Percentiles rank a stretch among this genome's conserved stretches.
Evolutionary conservation across 192 early-diverging fungal genomes (phyloP).

Genomic region (Gryganskiella cystojenkinii): DNA sequence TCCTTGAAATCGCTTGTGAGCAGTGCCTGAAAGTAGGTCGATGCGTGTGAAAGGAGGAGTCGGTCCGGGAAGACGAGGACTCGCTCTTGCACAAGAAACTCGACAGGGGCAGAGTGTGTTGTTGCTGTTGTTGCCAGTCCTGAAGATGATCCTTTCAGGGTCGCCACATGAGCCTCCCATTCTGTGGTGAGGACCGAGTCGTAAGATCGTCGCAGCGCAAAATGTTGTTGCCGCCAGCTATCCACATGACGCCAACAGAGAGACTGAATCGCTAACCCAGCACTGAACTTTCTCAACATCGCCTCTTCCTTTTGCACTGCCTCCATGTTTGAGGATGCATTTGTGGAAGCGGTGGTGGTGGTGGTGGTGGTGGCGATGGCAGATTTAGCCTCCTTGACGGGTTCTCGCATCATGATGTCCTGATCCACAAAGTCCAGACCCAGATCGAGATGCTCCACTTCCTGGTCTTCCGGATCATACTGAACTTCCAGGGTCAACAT

Average conservation of each 20-base stretch:
- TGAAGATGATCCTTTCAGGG: not conserved
- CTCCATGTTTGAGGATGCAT: too few relatives aligned
- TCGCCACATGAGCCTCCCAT: constrained; percentile 15
- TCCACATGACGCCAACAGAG: constrained; percentile 23
- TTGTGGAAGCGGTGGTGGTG: too few relatives aligned
- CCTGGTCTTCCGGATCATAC: constrained; percentile 7
- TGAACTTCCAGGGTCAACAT: constrained; percentile 49
- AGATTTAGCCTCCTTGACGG: not conserved
- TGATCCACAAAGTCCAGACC: not conserved
- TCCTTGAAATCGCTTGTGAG: constrained; percentile 25
- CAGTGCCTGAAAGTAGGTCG: constrained; percentile 24
- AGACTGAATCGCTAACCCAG: constrained; percentile 44
- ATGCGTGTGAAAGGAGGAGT: constrained; percentile 7
- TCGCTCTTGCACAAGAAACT: constrained; percentile 24
- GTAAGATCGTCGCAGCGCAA: constrained; percentile 6
- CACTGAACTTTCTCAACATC: constrained; percentile 24
- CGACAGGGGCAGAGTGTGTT: not conserved
- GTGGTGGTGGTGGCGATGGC: too few relatives aligned
- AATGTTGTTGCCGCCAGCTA: constrained; percentile 25
- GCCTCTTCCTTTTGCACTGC: constrained; percentile 26
- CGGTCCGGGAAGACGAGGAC: constrained; percentile 25
- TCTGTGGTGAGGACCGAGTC: constrained; percentile 13
- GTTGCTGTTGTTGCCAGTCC: not conserved
- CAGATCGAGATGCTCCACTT: not conserved
- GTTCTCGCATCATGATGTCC: not conserved